Conservation (phyloP, 1,139 yeast species). For the Pichia cactophila region DNA sequence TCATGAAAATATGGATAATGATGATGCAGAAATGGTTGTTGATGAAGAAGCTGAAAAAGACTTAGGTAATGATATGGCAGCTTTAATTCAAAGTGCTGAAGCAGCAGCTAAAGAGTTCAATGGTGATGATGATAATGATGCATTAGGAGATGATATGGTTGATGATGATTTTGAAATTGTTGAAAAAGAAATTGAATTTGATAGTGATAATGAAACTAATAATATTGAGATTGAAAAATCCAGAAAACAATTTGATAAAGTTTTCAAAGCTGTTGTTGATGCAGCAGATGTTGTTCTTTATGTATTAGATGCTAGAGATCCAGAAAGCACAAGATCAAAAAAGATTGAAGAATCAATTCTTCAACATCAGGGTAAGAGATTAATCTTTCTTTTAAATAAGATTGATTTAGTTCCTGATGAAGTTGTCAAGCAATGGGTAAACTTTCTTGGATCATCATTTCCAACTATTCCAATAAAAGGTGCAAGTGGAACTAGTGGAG, state of each 20-base stretch:
- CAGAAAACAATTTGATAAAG: conserved; percentile 87
- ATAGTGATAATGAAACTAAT: conserved; percentile 31
- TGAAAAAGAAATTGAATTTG: conserved; percentile 38
- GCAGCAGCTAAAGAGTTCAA: conserved; percentile 68
- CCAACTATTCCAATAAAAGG: conserved; percentile 89
- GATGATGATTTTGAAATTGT: conserved; percentile 35
- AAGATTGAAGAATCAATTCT: conserved; percentile 87
- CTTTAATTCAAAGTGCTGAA: conserved; percentile 84
- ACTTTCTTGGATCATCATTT: conserved; percentile 70
- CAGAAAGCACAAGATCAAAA: conserved; percentile 88
- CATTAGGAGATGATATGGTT: conserved; percentile 22
- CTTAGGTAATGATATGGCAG: conserved; percentile 54
- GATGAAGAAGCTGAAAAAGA: conserved; percentile 32
- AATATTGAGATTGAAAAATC: conserved; percentile 63
- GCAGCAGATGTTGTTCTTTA: conserved; percentile 85
- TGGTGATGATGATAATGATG: conserved; percentile 43
- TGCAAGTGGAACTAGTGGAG: conserved; percentile 37
- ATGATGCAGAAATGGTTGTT: conserved; percentile 30
- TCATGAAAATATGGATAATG: conserved; percentile 32
- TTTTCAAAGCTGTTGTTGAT: conserved; percentile 75
- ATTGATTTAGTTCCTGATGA: conserved; percentile 87
- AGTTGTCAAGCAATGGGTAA: conserved; percentile 78
- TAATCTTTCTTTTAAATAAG: conserved; percentile 80
- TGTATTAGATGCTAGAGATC: conserved; percentile 95
- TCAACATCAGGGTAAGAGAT: conserved; percentile 72